Percentiles rank a stretch among this genome's conserved stretches.
Conservation (phyloP, 768 basidiomycete species). For the Suillus subalutaceus region DNA sequence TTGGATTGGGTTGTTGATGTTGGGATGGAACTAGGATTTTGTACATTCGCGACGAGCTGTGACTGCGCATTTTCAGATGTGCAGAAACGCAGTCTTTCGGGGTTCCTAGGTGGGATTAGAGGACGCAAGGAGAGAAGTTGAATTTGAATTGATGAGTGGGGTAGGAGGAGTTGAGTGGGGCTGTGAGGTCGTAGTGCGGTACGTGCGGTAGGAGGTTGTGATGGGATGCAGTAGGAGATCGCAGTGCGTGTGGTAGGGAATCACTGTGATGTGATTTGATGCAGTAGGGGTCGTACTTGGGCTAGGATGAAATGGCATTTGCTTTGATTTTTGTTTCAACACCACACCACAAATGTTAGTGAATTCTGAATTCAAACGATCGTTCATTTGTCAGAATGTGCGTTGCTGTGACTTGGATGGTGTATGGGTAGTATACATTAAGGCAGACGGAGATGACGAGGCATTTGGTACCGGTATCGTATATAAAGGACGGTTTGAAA, state of each 20-base stretch:
- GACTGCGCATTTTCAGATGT: conserved; percentile 32
- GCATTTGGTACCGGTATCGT: not conserved
- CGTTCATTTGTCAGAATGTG: too few relatives aligned
- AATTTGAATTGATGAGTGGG: too few relatives aligned
- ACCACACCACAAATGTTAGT: not conserved
- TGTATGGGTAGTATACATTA: not conserved
- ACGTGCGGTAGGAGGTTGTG: too few relatives aligned
- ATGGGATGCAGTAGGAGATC: too few relatives aligned
- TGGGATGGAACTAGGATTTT: too few relatives aligned
- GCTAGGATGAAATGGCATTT: not conserved
- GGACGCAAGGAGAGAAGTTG: conserved; percentile 14
- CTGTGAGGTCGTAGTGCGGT: too few relatives aligned
- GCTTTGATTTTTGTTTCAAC: not conserved
- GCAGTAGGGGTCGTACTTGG: too few relatives aligned
- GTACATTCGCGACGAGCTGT: conserved; percentile 40
- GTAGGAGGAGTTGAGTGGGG: too few relatives aligned
- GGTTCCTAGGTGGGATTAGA: conserved; percentile 24
- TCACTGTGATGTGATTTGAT: too few relatives aligned
- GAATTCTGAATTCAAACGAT: not conserved
- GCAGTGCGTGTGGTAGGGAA: too few relatives aligned
- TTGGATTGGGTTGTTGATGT: conserved; percentile 5
- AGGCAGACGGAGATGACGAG: too few relatives aligned
- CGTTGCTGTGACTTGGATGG: too few relatives aligned
- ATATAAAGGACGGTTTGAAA: not conserved
- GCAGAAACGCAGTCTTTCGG: conserved; percentile 34